Evolutionary conservation across 2,329 filamentous ascomycete genomes (phyloP).

Genomic region (Herpotrichia juniperi): DNA sequence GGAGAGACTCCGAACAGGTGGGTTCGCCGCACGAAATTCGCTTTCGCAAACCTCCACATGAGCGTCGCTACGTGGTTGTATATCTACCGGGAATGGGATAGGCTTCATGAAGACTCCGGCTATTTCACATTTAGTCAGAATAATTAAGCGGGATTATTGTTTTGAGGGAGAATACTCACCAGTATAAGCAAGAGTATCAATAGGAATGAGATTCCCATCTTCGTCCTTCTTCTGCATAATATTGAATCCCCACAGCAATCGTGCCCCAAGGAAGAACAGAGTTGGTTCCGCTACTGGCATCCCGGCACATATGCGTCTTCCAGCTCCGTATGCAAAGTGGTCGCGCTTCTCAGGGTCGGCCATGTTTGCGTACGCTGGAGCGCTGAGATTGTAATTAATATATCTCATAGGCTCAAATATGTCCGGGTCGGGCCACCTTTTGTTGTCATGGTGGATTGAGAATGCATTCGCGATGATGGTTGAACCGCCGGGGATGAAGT

Average conservation of each 20-base stretch:
- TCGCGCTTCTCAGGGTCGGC: conserved; percentile 15
- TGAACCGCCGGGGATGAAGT: conserved; percentile 50
- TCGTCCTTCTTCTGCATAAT: too few species aligned
- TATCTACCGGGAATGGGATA: too few species aligned
- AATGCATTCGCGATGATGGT: conserved; percentile 46
- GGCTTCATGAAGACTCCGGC: too few species aligned
- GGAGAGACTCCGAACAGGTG: too few species aligned
- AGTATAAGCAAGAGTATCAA: too few species aligned
- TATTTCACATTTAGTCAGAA: too few species aligned
- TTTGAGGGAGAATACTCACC: too few species aligned
- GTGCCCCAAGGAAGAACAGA: conserved; percentile 14
- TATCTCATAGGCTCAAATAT: conserved; percentile 18
- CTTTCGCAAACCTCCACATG: too few species aligned
- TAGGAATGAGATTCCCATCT: too few species aligned
- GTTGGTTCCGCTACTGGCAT: conserved; percentile 16
- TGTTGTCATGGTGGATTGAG: conserved; percentile 44
- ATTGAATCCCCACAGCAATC: conserved; percentile 20
- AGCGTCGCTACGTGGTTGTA: too few species aligned
- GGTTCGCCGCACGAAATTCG: too few species aligned
- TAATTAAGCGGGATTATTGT: too few species aligned
- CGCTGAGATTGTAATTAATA: conserved; percentile 3
- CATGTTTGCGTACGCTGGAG: conserved; percentile 13
- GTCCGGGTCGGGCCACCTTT: conserved; percentile 18
- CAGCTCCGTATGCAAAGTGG: conserved; percentile 20
- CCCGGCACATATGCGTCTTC: conserved; percentile 16